Conservation (phyloP, 2,329 filamentous ascomycete genomes). For the Plenodomus biglobosus region DNA sequence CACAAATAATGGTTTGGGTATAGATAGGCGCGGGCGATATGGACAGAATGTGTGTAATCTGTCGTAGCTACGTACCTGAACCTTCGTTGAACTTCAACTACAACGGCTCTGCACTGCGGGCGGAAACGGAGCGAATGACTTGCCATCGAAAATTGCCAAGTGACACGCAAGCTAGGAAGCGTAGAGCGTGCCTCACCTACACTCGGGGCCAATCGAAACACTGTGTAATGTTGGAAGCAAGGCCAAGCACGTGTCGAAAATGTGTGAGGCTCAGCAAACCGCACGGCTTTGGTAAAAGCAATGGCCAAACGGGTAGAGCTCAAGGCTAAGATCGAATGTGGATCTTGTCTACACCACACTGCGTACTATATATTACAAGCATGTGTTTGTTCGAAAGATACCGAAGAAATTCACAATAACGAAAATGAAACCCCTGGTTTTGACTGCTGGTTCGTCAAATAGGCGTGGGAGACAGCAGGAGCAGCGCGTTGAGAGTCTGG, state of each 20-base stretch:
- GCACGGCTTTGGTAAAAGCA: slow-evolving; percentile 18
- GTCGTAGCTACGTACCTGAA: not conserved
- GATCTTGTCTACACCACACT: not conserved
- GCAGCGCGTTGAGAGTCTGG: slow-evolving; percentile 27
- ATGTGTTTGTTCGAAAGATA: no score
- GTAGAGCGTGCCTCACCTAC: slow-evolving; percentile 23
- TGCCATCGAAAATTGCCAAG: slow-evolving; percentile 5
- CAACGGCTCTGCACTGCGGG: not conserved
- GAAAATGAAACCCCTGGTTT: no score
- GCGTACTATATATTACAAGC: not conserved
- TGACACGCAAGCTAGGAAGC: slow-evolving; percentile 11
- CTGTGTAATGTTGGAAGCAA: slow-evolving; percentile 14
- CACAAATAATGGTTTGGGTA: no score
- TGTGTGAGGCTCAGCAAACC: slow-evolving; percentile 22
- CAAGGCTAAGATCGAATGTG: slow-evolving; percentile 25
- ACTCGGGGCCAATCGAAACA: slow-evolving; percentile 26
- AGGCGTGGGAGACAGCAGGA: slow-evolving; percentile 29
- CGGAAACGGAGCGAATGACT: not conserved
- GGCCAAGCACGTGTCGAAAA: slow-evolving; percentile 16
- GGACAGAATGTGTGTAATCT: not conserved
- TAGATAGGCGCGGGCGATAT: no score
- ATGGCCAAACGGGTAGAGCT: slow-evolving; percentile 13
- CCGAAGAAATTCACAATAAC: no score
- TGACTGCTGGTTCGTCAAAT: not conserved
- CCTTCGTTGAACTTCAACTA: not conserved